Conservation (phyloP, 169 alveolate species). For the Cryptosporidium sp. region DNA sequence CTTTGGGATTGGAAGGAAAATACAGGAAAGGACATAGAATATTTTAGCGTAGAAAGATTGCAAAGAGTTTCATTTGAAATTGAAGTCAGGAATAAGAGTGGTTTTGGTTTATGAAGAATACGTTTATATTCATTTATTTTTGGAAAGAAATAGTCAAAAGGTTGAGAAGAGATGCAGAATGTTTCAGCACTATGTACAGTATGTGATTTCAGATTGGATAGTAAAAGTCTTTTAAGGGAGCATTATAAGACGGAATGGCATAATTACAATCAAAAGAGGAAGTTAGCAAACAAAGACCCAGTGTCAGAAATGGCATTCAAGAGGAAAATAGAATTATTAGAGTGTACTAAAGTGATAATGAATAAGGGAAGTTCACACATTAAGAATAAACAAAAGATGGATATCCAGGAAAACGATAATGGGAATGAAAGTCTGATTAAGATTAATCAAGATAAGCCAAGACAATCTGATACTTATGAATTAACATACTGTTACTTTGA, state of each 20-base stretch:
- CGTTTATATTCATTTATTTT: neutral
- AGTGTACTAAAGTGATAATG: constrained; percentile 20
- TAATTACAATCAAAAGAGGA: constrained; percentile 85
- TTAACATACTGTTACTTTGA: constrained; percentile 80
- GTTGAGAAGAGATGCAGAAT: constrained; percentile 15
- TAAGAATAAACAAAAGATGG: neutral
- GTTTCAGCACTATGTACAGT: constrained; percentile 53
- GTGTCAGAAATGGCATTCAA: constrained; percentile 77
- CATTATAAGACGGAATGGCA: constrained; percentile 90
- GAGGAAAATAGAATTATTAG: constrained; percentile 75
- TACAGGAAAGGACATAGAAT: neutral
- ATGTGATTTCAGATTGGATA: constrained; percentile 23
- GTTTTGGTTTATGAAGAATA: neutral
- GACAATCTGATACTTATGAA: constrained; percentile 47
- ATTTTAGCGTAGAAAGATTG: neutral
- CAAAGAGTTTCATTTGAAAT: too few relatives aligned
- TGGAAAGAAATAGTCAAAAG: neutral
- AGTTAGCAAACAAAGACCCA: constrained; percentile 77
- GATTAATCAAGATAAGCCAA: neutral
- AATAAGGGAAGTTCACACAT: constrained; percentile 61
- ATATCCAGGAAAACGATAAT: neutral
- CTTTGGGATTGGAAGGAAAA: neutral
- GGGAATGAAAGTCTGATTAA: neutral
- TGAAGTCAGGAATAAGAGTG: too few relatives aligned
- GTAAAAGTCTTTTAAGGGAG: neutral